Conservation (phyloP, 2,329 filamentous ascomycete genomes). For the Pseudogymnoascus destructans region DNA sequence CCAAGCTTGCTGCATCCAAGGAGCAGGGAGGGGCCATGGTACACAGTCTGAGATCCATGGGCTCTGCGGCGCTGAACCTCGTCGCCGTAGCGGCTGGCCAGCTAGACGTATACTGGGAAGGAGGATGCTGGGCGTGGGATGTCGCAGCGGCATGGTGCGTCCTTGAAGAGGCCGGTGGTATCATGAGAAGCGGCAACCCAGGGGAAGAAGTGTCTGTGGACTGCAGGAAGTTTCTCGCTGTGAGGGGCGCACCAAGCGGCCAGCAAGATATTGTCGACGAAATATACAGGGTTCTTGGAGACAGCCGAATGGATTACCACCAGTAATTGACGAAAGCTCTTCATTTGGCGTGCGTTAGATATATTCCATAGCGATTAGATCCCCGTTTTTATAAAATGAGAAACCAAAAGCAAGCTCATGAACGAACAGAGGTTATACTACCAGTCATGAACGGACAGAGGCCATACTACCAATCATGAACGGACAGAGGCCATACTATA, state of each 20-base stretch:
- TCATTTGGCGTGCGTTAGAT: background rate
- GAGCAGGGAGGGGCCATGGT: slow-evolving; percentile 62
- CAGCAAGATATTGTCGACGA: slow-evolving; percentile 51
- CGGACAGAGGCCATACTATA: background rate
- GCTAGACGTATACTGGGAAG: slow-evolving; percentile 69
- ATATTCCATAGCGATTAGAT: background rate
- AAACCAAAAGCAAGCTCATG: background rate
- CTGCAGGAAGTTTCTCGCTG: slow-evolving; percentile 46
- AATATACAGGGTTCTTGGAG: slow-evolving; percentile 49
- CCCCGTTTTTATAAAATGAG: background rate
- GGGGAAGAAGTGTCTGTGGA: slow-evolving; percentile 48
- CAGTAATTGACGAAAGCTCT: background rate
- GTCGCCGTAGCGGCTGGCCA: slow-evolving; percentile 59
- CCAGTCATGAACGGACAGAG: too few relatives aligned
- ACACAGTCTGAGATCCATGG: slow-evolving; percentile 57
- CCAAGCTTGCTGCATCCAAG: slow-evolving; percentile 39
- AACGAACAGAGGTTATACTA: background rate
- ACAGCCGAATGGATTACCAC: slow-evolving; percentile 37
- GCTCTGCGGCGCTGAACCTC: slow-evolving; percentile 63
- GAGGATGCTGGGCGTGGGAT: slow-evolving; percentile 76
- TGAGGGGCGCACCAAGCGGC: slow-evolving; percentile 44
- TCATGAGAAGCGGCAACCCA: slow-evolving; percentile 60
- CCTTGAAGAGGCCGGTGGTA: slow-evolving; percentile 58
- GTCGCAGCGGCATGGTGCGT: slow-evolving; percentile 74
- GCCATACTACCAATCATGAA: background rate